These are phyloP conservation scores for Umbelopsis sp. DNA, from an alignment of 371 early-diverging fungal genomes.

Conservation along the genomic window DNA sequence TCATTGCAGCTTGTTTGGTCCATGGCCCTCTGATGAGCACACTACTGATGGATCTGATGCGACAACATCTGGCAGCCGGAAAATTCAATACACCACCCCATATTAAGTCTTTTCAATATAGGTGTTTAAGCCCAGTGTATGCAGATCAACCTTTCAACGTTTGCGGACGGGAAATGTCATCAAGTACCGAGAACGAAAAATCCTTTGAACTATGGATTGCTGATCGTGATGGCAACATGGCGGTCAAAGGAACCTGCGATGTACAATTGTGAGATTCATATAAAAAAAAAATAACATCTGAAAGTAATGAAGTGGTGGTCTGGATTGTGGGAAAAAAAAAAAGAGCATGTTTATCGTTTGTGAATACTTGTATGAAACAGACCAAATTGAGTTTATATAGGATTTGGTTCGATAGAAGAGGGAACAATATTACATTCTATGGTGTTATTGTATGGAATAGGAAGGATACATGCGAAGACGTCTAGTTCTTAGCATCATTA, in stretches of 20 bases:
- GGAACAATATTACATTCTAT: conserved; percentile 19
- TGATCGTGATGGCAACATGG: conserved; percentile 65
- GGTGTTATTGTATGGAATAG: conserved; percentile 4
- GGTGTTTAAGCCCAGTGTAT: conserved; percentile 71
- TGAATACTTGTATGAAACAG: not conserved
- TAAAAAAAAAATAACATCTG: too few relatives aligned
- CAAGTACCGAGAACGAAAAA: conserved; percentile 26
- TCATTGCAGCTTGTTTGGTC: conserved; percentile 63
- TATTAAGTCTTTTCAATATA: conserved; percentile 65
- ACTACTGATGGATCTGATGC: conserved; percentile 63
- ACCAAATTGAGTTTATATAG: conserved; percentile 1
- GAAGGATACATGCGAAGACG: not conserved
- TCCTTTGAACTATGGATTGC: conserved; percentile 74
- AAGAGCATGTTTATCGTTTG: not conserved
- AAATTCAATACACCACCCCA: conserved; percentile 14
- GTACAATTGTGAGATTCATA: conserved; percentile 21
- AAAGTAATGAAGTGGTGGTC: too few relatives aligned
- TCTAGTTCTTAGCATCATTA: conserved; percentile 14
- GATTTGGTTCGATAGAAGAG: conserved; percentile 18
- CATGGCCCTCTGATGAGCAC: conserved; percentile 86
- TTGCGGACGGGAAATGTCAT: conserved; percentile 38
- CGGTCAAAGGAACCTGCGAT: conserved; percentile 71
- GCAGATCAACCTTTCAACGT: conserved; percentile 58
- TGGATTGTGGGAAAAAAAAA: not conserved
- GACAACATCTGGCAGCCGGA: conserved; percentile 33